Evolutionary conservation across 2,329 filamentous ascomycete genomes (phyloP).

Genomic region (Aschersonia sp.): DNA sequence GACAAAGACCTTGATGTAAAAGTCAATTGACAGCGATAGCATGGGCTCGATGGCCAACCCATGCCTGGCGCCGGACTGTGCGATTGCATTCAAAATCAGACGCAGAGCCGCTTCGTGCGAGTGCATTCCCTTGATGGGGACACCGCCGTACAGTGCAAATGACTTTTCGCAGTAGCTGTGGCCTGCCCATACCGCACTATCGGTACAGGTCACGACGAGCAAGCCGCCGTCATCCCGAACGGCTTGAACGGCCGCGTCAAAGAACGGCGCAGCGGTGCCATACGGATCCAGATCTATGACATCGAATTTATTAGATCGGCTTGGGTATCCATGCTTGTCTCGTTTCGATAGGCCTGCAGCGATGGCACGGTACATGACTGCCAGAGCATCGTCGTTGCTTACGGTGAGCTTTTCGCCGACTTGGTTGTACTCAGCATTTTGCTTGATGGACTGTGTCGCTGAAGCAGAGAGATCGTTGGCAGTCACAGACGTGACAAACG

Average conservation of each 20-base stretch:
- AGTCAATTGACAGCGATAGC: constrained; percentile 88
- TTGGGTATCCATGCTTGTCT: constrained; percentile 22
- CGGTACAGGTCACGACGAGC: constrained; percentile 90
- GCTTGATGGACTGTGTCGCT: constrained; percentile 65
- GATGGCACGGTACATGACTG: constrained; percentile 73
- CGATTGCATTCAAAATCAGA: constrained; percentile 70
- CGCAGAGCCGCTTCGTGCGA: constrained; percentile 84
- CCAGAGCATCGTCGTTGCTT: constrained; percentile 69
- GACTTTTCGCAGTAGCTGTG: constrained; percentile 90
- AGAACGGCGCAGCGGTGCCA: constrained; percentile 80
- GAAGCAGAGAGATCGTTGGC: constrained; percentile 77
- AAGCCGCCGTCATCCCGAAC: constrained; percentile 74
- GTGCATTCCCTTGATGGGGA: constrained; percentile 69
- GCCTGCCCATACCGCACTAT: constrained; percentile 89
- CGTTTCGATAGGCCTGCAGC: constrained; percentile 33
- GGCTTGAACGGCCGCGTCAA: constrained; percentile 80
- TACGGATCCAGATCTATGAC: constrained; percentile 96
- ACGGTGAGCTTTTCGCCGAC: constrained; percentile 56
- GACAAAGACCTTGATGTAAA: constrained; percentile 83
- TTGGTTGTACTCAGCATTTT: constrained; percentile 74
- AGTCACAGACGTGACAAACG: constrained; percentile 66
- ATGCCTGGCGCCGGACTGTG: constrained; percentile 68
- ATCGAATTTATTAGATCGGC: constrained; percentile 51
- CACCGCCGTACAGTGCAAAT: constrained; percentile 82
- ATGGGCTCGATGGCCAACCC: constrained; percentile 82